Conservation (phyloP, 78 protist genomes). For the Planoprotostelium fungivorum region DNA sequence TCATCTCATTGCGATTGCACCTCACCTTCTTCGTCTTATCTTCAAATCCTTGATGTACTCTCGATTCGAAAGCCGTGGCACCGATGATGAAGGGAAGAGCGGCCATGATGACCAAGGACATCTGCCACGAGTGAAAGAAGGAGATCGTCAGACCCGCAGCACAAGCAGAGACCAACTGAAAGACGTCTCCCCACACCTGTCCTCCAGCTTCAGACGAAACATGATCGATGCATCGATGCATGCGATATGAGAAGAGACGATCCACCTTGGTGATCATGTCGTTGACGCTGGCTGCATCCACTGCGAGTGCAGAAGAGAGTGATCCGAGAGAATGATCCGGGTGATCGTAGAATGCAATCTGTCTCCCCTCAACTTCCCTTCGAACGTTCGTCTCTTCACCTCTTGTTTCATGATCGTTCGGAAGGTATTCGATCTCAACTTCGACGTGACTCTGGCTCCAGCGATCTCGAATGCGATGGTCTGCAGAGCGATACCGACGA, state of each 20-base stretch:
- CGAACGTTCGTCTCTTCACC: neutral
- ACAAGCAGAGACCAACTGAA: constrained; percentile 2
- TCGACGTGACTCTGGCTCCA: neutral
- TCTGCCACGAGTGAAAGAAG: constrained; percentile 52
- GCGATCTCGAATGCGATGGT: neutral
- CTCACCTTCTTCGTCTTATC: neutral
- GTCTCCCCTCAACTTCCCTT: neutral
- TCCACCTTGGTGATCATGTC: neutral
- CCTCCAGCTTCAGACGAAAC: neutral
- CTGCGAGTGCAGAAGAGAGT: neutral
- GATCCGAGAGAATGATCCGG: neutral
- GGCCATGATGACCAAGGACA: constrained; percentile 72
- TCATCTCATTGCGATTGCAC: neutral
- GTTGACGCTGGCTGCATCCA: neutral
- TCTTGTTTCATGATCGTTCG: neutral
- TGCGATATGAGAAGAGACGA: neutral
- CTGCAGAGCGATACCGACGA: neutral
- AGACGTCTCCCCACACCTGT: neutral
- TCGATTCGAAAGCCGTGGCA: neutral
- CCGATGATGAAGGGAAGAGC: constrained; percentile 54
- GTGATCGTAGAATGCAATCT: neutral
- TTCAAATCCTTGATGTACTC: neutral
- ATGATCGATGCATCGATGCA: too few relatives aligned
- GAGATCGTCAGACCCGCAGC: constrained; percentile 66
- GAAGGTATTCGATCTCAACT: neutral